Conservation (phyloP, 306 rosid species). For the Acacia crassicarpa region DNA sequence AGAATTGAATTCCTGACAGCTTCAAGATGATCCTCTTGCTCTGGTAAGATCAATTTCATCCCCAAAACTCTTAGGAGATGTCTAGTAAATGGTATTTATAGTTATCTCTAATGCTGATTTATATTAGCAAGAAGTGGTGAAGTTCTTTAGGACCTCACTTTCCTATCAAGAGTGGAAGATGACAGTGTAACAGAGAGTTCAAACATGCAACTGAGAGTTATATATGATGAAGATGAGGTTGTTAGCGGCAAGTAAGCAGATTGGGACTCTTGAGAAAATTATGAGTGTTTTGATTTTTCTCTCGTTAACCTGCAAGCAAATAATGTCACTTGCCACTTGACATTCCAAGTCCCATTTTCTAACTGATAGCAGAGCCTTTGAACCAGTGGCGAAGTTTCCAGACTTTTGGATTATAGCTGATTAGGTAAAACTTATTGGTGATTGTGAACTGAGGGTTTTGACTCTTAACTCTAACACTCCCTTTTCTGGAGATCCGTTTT, state of each 20-base stretch:
- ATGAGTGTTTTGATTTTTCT: not conserved
- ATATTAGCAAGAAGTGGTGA: constrained; percentile 1
- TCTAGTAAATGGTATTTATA: not conserved
- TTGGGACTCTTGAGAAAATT: not conserved
- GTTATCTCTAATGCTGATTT: not conserved
- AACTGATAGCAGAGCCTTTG: not conserved
- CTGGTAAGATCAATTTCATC: not conserved
- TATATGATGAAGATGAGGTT: not conserved
- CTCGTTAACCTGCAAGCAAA: not conserved
- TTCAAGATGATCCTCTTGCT: not conserved
- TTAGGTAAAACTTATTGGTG: not conserved
- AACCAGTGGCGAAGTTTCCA: not conserved
- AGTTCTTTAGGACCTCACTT: not conserved
- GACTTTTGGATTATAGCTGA: not conserved
- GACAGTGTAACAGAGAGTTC: not conserved
- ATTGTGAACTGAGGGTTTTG: not conserved
- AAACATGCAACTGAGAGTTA: not conserved
- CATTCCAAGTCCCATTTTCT: not conserved
- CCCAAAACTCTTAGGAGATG: not conserved
- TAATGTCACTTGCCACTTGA: not conserved
- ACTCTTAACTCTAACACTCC: not conserved
- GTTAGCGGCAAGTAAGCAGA: not conserved
- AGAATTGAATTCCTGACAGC: not conserved
- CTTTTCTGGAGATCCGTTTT: not conserved
- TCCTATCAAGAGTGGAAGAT: not conserved